phyloP scores from a whole-genome alignment of 1,284 basidiomycete genomes.

The Lignosus rhinocerotis region DNA sequence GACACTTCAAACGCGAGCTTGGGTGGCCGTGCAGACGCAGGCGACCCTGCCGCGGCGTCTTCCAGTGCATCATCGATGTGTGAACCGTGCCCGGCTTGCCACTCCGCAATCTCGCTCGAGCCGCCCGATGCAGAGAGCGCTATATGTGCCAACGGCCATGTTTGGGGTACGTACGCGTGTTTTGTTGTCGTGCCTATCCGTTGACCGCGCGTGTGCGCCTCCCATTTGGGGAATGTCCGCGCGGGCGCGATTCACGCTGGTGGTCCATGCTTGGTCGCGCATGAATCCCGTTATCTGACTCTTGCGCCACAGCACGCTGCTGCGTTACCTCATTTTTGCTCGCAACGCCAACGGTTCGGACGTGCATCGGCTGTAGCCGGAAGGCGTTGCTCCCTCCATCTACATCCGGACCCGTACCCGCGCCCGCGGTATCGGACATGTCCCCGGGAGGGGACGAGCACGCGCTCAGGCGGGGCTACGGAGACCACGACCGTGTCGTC shows the following conservation, averaged over 20 bases:
- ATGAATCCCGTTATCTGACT: slow-evolving; percentile 6
- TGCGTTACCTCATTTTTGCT: slow-evolving; percentile 73
- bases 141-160: slow-evolving; percentile 65
- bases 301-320: slow-evolving; percentile 59
- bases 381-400: slow-evolving; percentile 62
- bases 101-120: slow-evolving; percentile 52
- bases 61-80: slow-evolving; percentile 31
- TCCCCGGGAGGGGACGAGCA: slow-evolving; percentile 2
- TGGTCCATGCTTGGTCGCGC: neutral
- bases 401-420: slow-evolving; percentile 26
- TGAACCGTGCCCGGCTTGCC: slow-evolving; percentile 72
- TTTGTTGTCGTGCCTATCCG: neutral
- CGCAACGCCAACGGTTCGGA: slow-evolving; percentile 64
- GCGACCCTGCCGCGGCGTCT: neutral
- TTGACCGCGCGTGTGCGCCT: neutral
- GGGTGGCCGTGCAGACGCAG: too few relatives aligned
- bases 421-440: neutral
- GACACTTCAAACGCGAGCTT: neutral
- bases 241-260: neutral
- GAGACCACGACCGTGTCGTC: neutral
- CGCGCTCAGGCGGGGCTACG: neutral
- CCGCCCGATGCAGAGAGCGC: slow-evolving; percentile 52
- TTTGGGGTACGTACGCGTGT: slow-evolving; percentile 52
- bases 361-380: slow-evolving; percentile 68
- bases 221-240: neutral